A percentile compares a stretch with the other conserved stretches of the same genome.
Conservation (phyloP, 2,329 filamentous ascomycete species). For the Dactylellina sp. region DNA sequence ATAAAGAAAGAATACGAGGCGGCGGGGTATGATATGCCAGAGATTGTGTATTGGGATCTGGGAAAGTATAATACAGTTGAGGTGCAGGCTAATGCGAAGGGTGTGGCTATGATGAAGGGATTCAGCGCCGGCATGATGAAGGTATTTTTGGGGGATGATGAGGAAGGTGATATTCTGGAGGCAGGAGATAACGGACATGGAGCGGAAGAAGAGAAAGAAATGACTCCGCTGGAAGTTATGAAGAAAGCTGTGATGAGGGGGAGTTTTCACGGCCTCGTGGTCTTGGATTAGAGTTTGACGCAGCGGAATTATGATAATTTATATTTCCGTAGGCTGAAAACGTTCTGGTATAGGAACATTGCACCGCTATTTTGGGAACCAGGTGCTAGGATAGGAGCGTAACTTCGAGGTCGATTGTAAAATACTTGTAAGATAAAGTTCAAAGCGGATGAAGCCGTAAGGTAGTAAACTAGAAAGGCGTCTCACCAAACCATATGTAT, state of each 20-base stretch:
- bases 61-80: constrained; percentile 66
- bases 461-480: too few species aligned
- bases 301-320: too few species aligned
- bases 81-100: constrained; percentile 70
- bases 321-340: too few species aligned
- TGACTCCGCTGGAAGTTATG: constrained; percentile 66
- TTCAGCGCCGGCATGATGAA: constrained; percentile 64
- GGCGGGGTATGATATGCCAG: constrained; percentile 71
- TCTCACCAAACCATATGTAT: too few species aligned
- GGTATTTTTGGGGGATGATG: constrained; percentile 61
- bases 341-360: too few species aligned
- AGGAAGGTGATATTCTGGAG: too few species aligned
- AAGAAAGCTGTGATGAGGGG: constrained; percentile 69
- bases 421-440: too few species aligned
- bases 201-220: constrained; percentile 39
- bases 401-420: too few species aligned
- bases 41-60: constrained; percentile 73
- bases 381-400: too few species aligned
- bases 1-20: constrained; percentile 66
- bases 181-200: too few species aligned
- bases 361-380: too few species aligned
- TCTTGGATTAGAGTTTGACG: constrained; percentile 67
- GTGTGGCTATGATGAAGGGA: constrained; percentile 71
- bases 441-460: too few species aligned
- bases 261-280: constrained; percentile 70